Conservation (phyloP, 2,329 filamentous ascomycete genomes). For the Alternaria postmessia region DNA sequence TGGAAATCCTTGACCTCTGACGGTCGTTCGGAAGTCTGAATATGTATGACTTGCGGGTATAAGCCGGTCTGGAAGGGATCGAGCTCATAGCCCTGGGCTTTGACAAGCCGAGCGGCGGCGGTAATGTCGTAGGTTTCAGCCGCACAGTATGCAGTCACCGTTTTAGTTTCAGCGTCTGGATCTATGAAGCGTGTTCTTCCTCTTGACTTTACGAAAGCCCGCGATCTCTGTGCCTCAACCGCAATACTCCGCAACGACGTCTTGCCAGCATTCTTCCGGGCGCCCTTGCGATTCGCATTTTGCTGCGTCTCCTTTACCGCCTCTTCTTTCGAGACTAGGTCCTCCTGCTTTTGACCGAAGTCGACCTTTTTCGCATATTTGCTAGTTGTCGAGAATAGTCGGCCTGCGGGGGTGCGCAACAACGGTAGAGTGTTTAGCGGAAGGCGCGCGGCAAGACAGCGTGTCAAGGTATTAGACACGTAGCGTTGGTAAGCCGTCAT, state of each 20-base stretch:
- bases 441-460: constrained; percentile 25
- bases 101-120: constrained; percentile 65
- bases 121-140: constrained; percentile 72
- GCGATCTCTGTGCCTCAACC: constrained; percentile 77
- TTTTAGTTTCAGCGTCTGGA: constrained; percentile 58
- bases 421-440: background rate
- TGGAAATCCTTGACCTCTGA: constrained; percentile 58
- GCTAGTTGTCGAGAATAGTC: constrained; percentile 26
- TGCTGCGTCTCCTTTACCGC: constrained; percentile 14
- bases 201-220: constrained; percentile 60
- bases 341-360: constrained; percentile 34
- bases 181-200: constrained; percentile 56
- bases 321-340: constrained; percentile 19
- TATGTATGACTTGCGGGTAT: constrained; percentile 71
- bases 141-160: constrained; percentile 71
- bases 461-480: constrained; percentile 33
- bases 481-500: constrained; percentile 36
- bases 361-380: constrained; percentile 33
- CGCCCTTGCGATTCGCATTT: constrained; percentile 29
- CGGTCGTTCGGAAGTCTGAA: constrained; percentile 56
- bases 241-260: constrained; percentile 79
- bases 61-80: constrained; percentile 69
- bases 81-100: constrained; percentile 66
- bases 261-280: constrained; percentile 43
- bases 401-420: constrained; percentile 14